Evolutionary conservation across 129 eudicot species (phyloP), one percentile per base, ranked within the genome.

Genomic region (Pulicaria dysenterica): DNA sequence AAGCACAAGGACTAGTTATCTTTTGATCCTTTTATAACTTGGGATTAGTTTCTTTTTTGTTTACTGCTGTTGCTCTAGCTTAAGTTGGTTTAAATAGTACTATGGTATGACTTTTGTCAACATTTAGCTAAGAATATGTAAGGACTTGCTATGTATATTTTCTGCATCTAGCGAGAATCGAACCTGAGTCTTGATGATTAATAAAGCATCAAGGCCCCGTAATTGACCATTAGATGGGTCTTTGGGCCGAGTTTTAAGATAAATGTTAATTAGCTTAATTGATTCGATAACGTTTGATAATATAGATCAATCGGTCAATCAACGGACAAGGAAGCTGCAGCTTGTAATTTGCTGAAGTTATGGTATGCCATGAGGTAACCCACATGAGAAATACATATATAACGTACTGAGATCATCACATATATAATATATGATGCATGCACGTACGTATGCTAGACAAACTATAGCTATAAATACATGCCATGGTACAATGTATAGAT

Each of bases 311-410:
- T 58, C 5, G 1, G 17, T 17, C 39, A 38, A 64, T 24, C 4
- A 24, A 44, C 70, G 24, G 43, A 58, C 60, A 58, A 71, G 66
- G 31, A 24, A 14, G n/a, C 19, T 76, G 59, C 54, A 78, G 31
- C 31, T 24, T 24, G 31, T 44, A 31, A 19, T 69, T 57, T 76
- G 55, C 65, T 46, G 41, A 61, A 78, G 62, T 45, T 58, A 72
- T 72, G 57, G 58, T 73, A 60, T 73, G 77, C 49, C 13, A 24
- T 46, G 59, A 73, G 59, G 59, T 47, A 73, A 59, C 46, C 77
- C 50, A 59, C 69, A 73, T 58, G 58, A 58, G 38, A 34, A 15
- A 72, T 15, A 34, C n/a, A 59, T 45, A 69, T 37, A 51, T 13
- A 24, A 56, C 8, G 16, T 44, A 51, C 48, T 34, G 59, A 67